Evolutionary conservation across 1,139 yeast species (phyloP), one percentile per base, ranked within the genome.

Genomic region (Candida albicans): DNA sequence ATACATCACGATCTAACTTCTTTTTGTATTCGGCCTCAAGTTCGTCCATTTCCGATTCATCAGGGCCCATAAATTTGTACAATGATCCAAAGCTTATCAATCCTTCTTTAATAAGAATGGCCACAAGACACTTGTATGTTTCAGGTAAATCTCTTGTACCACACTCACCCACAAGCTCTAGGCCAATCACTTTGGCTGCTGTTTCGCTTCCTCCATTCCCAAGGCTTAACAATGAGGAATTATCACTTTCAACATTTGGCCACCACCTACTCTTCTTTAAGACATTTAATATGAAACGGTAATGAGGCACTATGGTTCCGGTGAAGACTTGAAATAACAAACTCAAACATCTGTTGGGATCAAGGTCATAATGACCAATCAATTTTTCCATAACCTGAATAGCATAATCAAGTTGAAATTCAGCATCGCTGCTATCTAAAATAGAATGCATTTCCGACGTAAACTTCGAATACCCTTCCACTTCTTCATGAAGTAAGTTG

Each of bases 401-500:
- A n/a, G 80, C 73, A 44, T 69, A 70, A 1, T 69, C 67, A 0
- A 82, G 67, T 49, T 77, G 75, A 35, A 59, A 67, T 7, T 58
- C 54, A 8, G 77, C 66, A 43, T 76, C 73, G 2, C 66, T 64
- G 25, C 70, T 67, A 31, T 60, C 61, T 37, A 79, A 66, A 2
- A 81, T 73, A 2, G 64, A 52, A 45, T 65, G 62, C n/a, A 87
- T 51, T 46, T 83, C 81, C 7, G 75, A 75, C 0, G 83, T 64
- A 32, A 87, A 67, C 54, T 84, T 83, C 12, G 96, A 65, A 62
- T 80, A 93, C 1, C 98, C 99, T 58, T 85, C 93, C 12, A 82
- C 67, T 52, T 87, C 87, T 61, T 91, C 97, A 43, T 82, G 79
- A n/a, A 88, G 56, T 27, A 90, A 65, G 49, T 88, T 88, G 65